These are phyloP conservation scores for Curvularia eragrostidis DNA, from an alignment of 2,329 filamentous ascomycete genomes.

Conservation along the genomic window DNA sequence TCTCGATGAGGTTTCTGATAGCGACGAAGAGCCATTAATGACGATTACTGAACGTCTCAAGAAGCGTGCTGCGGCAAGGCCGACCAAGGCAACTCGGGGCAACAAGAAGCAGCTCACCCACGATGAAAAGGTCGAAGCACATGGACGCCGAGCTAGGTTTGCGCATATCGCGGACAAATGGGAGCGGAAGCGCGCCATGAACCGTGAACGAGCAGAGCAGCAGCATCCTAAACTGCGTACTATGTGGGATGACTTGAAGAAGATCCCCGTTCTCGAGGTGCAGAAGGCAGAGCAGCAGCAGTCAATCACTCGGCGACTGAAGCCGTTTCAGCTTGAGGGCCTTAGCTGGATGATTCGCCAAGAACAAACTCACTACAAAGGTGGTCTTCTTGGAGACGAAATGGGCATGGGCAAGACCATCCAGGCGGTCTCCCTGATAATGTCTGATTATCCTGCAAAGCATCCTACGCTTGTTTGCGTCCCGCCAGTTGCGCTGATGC, in stretches of 20 bases:
- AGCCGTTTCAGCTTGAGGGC: constrained; percentile 92
- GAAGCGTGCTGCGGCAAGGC: constrained; percentile 18
- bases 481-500: constrained; percentile 92
- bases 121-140: constrained; percentile 31
- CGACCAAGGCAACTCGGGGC: constrained; percentile 20
- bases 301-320: constrained; percentile 81
- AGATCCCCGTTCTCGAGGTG: constrained; percentile 70
- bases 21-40: constrained; percentile 39
- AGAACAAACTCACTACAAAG: constrained; percentile 83
- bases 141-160: constrained; percentile 31
- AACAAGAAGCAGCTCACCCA: constrained; percentile 37
- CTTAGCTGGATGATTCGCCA: constrained; percentile 93
- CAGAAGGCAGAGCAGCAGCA: constrained; percentile 72
- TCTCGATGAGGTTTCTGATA: constrained; percentile 26
- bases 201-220: constrained; percentile 70
- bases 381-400: constrained; percentile 91
- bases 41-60: constrained; percentile 26
- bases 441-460: constrained; percentile 92
- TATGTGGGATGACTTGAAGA: constrained; percentile 83
- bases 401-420: constrained; percentile 99
- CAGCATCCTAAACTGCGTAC: constrained; percentile 79
- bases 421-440: constrained; percentile 94
- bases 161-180: constrained; percentile 49
- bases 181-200: constrained; percentile 58
- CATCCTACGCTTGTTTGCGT: constrained; percentile 86